Evolutionary conservation across 192 early-diverging fungal species (phyloP).

Genomic region (Borealophlyctis nickersoniae): DNA sequence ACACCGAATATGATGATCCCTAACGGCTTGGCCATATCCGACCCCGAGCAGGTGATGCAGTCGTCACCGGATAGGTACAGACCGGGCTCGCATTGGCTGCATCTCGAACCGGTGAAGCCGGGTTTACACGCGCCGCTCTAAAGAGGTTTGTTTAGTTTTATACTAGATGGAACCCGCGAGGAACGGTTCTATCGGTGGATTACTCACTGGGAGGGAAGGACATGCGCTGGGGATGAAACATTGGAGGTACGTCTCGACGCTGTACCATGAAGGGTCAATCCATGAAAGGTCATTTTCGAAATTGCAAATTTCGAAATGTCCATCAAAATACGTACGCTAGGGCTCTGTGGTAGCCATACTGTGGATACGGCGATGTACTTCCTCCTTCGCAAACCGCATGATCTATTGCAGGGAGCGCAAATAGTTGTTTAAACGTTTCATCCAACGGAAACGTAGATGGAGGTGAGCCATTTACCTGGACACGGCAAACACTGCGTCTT

Average conservation of each 20-base stretch:
- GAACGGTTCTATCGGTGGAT: too few species aligned
- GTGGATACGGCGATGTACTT: constrained; percentile 8
- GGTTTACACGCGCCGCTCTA: constrained; percentile 18
- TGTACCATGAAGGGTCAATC: not conserved
- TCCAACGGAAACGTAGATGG: too few species aligned
- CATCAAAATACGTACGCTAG: not conserved
- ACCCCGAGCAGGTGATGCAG: constrained; percentile 13
- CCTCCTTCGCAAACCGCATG: constrained; percentile 15
- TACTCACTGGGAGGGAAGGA: too few species aligned
- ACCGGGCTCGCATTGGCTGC: constrained; percentile 16
- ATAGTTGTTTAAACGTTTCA: too few species aligned
- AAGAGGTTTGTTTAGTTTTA: not conserved
- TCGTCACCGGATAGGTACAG: constrained; percentile 4
- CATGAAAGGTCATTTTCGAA: too few species aligned
- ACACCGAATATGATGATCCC: not conserved
- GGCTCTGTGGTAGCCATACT: constrained; percentile 19
- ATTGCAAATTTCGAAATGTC: too few species aligned
- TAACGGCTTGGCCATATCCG: not conserved
- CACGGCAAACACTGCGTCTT: constrained; percentile 6
- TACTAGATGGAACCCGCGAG: too few species aligned
- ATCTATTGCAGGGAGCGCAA: constrained; percentile 6
- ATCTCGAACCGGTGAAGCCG: constrained; percentile 25
- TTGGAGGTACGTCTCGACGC: constrained; percentile 4
- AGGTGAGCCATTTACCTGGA: constrained; percentile 23
- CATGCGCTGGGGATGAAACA: constrained; percentile 19